These are phyloP conservation scores for Hemileccinum impolitum DNA, from an alignment of 768 basidiomycete genomes.

Conservation along the genomic window DNA sequence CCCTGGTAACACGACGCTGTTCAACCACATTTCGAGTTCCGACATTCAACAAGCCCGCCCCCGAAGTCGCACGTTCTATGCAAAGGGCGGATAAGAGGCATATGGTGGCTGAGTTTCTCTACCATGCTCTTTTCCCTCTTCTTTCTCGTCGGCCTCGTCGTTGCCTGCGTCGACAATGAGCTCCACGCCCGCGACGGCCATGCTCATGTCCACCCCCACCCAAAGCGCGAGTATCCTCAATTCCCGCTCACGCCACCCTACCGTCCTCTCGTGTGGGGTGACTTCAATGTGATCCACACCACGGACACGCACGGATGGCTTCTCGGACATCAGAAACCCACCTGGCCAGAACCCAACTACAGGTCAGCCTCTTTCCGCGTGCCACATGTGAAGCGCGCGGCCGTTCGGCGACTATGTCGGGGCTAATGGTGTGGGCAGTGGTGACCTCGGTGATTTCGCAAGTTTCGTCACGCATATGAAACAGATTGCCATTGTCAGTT, in stretches of 20 bases:
- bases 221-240: slow-evolving; percentile 39
- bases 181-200: slow-evolving; percentile 28
- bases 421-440: slow-evolving; percentile 28
- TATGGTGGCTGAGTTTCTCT: too few species aligned
- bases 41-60: too few species aligned
- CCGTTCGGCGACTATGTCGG: neutral
- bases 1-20: too few species aligned
- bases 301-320: slow-evolving; percentile 85
- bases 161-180: slow-evolving; percentile 21
- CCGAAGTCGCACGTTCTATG: too few species aligned
- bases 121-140: slow-evolving; percentile 17
- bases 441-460: slow-evolving; percentile 77
- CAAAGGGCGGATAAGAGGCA: too few species aligned
- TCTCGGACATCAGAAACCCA: slow-evolving; percentile 75
- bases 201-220: slow-evolving; percentile 23
- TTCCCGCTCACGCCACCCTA: slow-evolving; percentile 52
- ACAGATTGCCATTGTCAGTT: slow-evolving; percentile 54
- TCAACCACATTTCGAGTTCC: too few species aligned
- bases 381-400: neutral
- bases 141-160: slow-evolving; percentile 15
- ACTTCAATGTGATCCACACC: slow-evolving; percentile 83
- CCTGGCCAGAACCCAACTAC: slow-evolving; percentile 75
- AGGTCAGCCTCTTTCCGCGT: slow-evolving; percentile 34
- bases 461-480: slow-evolving; percentile 89
- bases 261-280: slow-evolving; percentile 77